Conservation (phyloP, 805 yeast species). For the Teunomyces aglyptinius region DNA sequence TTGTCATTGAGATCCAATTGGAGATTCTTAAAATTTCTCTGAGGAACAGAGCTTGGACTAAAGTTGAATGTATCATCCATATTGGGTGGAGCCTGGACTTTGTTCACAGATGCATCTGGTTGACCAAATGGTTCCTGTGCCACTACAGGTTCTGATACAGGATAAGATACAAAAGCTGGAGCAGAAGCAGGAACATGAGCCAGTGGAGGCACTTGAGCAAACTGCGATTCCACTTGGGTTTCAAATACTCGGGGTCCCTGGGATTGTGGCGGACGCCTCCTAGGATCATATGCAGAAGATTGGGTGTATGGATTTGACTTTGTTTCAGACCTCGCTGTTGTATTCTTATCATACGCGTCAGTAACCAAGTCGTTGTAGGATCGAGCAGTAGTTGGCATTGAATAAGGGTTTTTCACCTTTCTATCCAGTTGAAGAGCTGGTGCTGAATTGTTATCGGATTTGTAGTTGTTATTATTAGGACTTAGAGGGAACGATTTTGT, state of each 20-base stretch:
- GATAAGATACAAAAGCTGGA: background rate
- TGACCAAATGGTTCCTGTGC: background rate
- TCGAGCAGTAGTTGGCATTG: background rate
- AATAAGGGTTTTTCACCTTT: background rate
- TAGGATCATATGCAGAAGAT: background rate
- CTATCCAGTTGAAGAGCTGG: constrained; percentile 6
- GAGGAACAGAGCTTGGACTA: constrained; percentile 12
- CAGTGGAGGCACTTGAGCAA: background rate
- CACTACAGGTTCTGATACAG: background rate
- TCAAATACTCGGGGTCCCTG: constrained; percentile 2
- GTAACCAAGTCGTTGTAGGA: background rate
- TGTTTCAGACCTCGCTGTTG: background rate
- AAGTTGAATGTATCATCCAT: constrained; percentile 13
- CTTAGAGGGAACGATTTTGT: constrained; percentile 8
- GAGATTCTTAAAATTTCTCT: constrained; percentile 23
- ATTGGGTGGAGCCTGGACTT: background rate
- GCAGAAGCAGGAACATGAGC: background rate
- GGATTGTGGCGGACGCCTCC: constrained; percentile 1
- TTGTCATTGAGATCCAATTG: constrained; percentile 13
- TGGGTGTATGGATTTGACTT: background rate
- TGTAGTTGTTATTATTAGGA: constrained; percentile 1
- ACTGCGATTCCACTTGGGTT: background rate
- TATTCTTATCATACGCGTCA: background rate
- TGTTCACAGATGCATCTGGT: background rate
- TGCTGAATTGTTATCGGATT: constrained; percentile 6